Conservation (phyloP, 345 rosid genomes). For the Cochlearia excelsa region DNA sequence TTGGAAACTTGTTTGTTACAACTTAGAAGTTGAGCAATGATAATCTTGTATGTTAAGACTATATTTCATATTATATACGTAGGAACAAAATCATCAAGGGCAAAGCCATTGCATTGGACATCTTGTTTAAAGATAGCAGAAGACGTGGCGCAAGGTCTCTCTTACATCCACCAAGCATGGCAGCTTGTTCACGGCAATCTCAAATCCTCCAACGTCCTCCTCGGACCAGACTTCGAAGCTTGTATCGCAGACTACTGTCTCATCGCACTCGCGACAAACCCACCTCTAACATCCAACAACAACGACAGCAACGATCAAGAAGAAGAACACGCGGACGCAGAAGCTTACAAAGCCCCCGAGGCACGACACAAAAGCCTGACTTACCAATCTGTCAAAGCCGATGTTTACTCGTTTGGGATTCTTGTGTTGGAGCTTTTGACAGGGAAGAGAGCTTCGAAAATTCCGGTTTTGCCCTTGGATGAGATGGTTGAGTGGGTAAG, state of each 20-base stretch:
- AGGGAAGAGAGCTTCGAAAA: constrained; percentile 68
- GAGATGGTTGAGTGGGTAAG: constrained; percentile 61
- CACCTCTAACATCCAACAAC: constrained; percentile 27
- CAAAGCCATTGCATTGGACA: constrained; percentile 94
- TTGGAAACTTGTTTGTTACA: not conserved
- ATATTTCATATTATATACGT: constrained; percentile 19
- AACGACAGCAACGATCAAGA: constrained; percentile 28
- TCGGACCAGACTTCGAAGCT: constrained; percentile 91
- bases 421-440: constrained; percentile 77
- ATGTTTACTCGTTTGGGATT: constrained; percentile 72
- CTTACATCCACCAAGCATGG: constrained; percentile 96
- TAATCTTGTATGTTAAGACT: not conserved
- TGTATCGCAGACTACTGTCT: constrained; percentile 79
- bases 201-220: constrained; percentile 77
- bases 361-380: constrained; percentile 40
- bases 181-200: constrained; percentile 88
- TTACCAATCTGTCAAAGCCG: constrained; percentile 51
- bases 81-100: constrained; percentile 79
- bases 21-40: not conserved
- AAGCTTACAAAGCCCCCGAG: constrained; percentile 64
- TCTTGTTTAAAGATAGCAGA: constrained; percentile 88
- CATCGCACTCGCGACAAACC: constrained; percentile 38
- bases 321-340: constrained; percentile 42
- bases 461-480: constrained; percentile 35
- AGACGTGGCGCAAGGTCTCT: constrained; percentile 90